Conservation (phyloP, 331 rosid species). For the Prunus yedoensis region DNA sequence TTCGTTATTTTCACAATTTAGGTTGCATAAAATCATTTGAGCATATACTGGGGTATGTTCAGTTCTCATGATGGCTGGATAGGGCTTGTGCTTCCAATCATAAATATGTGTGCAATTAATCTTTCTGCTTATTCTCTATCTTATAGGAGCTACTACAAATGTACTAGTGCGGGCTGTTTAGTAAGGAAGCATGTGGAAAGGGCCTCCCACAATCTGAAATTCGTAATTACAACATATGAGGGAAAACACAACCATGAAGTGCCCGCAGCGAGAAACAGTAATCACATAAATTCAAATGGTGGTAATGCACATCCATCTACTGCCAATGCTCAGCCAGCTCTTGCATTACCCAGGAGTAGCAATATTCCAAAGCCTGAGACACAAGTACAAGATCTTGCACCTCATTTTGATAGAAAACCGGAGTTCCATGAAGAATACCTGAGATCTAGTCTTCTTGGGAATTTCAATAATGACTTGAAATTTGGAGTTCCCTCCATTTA, state of each 20-base stretch:
- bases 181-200: slow-evolving; percentile 95
- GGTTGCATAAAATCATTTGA: background rate
- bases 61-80: background rate
- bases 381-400: slow-evolving; percentile 43
- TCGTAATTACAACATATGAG: slow-evolving; percentile 71
- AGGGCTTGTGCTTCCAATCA: background rate
- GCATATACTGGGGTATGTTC: background rate
- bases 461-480: slow-evolving; percentile 48
- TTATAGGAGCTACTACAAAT: slow-evolving; percentile 92
- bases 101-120: background rate
- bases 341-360: slow-evolving; percentile 39
- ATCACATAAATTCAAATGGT: slow-evolving; percentile 46
- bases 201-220: slow-evolving; percentile 72
- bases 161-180: slow-evolving; percentile 80
- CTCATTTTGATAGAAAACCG: slow-evolving; percentile 65
- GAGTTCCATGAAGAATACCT: slow-evolving; percentile 49
- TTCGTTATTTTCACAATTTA: background rate
- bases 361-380: slow-evolving; percentile 39
- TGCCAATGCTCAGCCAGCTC: slow-evolving; percentile 42
- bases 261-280: slow-evolving; percentile 68
- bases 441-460: slow-evolving; percentile 46
- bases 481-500: slow-evolving; percentile 54
- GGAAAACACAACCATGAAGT: slow-evolving; percentile 87
- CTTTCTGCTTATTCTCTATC: slow-evolving; percentile 9
- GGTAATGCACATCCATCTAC: slow-evolving; percentile 30